phyloP scores from a whole-genome alignment of 2,329 filamentous ascomycete genomes.

The Talaromyces pinophilus region DNA sequence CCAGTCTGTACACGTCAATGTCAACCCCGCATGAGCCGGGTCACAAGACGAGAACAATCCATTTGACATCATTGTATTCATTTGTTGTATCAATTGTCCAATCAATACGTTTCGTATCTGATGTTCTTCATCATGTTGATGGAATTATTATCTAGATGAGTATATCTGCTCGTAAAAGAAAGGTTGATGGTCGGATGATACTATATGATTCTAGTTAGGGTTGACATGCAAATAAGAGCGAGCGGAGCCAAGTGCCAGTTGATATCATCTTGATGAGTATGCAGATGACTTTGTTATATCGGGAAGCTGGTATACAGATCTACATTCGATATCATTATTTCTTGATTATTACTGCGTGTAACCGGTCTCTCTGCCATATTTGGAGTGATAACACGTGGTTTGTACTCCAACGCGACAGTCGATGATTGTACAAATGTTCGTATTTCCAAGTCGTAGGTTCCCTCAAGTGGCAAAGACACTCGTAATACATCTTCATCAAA shows the following conservation, averaged over 20 bases:
- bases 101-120: neutral
- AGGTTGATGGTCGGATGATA: neutral
- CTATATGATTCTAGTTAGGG: neutral
- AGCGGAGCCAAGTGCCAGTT: neutral
- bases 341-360: neutral
- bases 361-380: neutral
- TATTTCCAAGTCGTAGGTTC: neutral
- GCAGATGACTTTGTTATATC: neutral
- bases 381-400: neutral
- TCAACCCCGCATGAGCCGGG: slow-evolving; percentile 8
- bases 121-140: neutral
- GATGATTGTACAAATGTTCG: neutral
- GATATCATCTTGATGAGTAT: neutral
- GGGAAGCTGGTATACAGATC: neutral
- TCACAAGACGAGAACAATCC: slow-evolving; percentile 9
- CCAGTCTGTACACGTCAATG: neutral
- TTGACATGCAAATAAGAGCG: neutral
- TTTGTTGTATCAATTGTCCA: neutral
- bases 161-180: neutral
- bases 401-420: neutral
- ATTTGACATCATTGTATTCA: neutral
- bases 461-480: neutral
- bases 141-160: neutral
- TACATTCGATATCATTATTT: neutral
- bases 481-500: neutral